phyloP scores from a whole-genome alignment of 805 yeast species.

The Saturnispora quitensis region DNA sequence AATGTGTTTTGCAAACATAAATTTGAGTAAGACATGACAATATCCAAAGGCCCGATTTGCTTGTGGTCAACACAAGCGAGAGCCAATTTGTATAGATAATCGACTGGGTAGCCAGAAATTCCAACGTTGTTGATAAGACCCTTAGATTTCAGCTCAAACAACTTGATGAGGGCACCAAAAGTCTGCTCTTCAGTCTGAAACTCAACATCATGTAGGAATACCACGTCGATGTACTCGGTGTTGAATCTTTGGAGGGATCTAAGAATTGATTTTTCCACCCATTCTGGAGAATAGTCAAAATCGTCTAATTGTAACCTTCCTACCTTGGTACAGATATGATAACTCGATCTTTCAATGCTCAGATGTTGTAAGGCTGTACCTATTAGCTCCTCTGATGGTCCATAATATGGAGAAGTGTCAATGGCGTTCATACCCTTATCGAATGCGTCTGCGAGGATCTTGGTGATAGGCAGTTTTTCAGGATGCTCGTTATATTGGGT shows the following conservation, averaged over 20 bases:
- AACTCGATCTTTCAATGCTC: conserved; percentile 46
- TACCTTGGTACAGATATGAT: conserved; percentile 75
- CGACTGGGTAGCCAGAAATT: conserved; percentile 80
- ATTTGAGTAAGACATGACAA: conserved; percentile 69
- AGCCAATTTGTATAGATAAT: conserved; percentile 50
- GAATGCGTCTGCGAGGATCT: conserved; percentile 53
- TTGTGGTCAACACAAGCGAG: conserved; percentile 25
- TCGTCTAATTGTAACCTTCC: conserved; percentile 63
- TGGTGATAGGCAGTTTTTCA: conserved; percentile 43
- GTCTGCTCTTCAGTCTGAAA: conserved; percentile 52
- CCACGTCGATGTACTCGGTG: conserved; percentile 67
- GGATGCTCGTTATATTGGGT: conserved; percentile 72
- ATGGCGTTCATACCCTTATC: conserved; percentile 62
- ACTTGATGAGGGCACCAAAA: conserved; percentile 52
- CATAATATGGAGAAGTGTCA: conserved; percentile 92
- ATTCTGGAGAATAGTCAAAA: conserved; percentile 62
- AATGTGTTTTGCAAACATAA: conserved; percentile 70
- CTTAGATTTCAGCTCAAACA: conserved; percentile 49
- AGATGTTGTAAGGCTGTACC: conserved; percentile 52
- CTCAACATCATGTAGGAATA: conserved; percentile 85
- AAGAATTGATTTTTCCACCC: conserved; percentile 51
- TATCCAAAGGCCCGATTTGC: conserved; percentile 59
- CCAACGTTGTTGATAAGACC: conserved; percentile 65
- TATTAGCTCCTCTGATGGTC: conserved; percentile 69
- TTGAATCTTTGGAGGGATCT: conserved; percentile 60